These are phyloP conservation scores for Xylariales sp. DNA, from an alignment of 2,329 filamentous ascomycete genomes.

Conservation along the genomic window DNA sequence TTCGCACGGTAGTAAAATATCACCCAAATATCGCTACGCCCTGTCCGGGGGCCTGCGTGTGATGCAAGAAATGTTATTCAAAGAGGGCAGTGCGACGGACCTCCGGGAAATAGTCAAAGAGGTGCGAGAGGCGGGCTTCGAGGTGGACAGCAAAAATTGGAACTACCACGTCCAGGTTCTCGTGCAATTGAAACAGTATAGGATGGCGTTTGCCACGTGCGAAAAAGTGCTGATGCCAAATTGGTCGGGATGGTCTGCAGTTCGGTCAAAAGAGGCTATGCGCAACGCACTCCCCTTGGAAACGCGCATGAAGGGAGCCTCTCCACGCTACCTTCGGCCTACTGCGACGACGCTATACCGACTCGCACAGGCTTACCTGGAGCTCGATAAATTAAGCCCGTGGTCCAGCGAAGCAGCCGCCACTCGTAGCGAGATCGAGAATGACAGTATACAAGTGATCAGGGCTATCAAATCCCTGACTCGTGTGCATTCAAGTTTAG, in stretches of 20 bases:
- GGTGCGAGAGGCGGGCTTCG: slow-evolving; percentile 75
- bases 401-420: slow-evolving; percentile 62
- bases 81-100: slow-evolving; percentile 56
- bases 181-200: slow-evolving; percentile 66
- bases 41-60: slow-evolving; percentile 61
- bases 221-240: slow-evolving; percentile 81
- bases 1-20: slow-evolving; percentile 55
- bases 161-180: slow-evolving; percentile 80
- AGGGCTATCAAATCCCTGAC: slow-evolving; percentile 50
- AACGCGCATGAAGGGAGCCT: slow-evolving; percentile 53
- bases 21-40: slow-evolving; percentile 64
- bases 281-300: slow-evolving; percentile 52
- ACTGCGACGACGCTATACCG: slow-evolving; percentile 60
- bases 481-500: slow-evolving; percentile 44
- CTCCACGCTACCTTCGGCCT: slow-evolving; percentile 55
- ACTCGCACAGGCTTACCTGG: slow-evolving; percentile 62
- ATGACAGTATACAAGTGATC: slow-evolving; percentile 50
- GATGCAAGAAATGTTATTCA: slow-evolving; percentile 60
- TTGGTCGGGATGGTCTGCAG: slow-evolving; percentile 77
- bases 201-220: slow-evolving; percentile 78
- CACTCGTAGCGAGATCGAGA: slow-evolving; percentile 54
- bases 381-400: slow-evolving; percentile 59
- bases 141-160: slow-evolving; percentile 81
- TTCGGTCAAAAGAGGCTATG: slow-evolving; percentile 46
- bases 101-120: slow-evolving; percentile 64